Base-by-base conservation (phyloP, 805 yeast species). In the Yarrowia alimentaria region DNA sequence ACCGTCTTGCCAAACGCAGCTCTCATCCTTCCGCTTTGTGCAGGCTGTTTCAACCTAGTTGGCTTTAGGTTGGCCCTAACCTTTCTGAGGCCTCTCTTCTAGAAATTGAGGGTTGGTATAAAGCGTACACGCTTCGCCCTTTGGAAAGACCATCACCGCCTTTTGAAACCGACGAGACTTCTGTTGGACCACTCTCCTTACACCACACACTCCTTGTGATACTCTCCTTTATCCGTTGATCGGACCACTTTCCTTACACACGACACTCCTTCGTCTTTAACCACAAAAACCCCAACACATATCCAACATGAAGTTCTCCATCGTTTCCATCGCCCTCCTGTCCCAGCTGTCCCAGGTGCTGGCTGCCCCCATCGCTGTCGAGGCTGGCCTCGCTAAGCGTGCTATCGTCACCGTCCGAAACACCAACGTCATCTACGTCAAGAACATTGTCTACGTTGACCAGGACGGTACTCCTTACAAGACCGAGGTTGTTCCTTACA, bases 401-500 rank as follows among this genome's bases (percentile, higher is more conserved):
- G 54, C 48, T 25, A 13, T 48, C 14, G 53, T 52, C 17, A 47
- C 54, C 20, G 53, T 38, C 30, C 21, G 26, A 32, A 38, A 52
- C 30, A 59, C 61, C 35, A 43, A 49, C 32, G 50, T 50, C 18
- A 52, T 58, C 29, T 60, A 56, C 56, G 54, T 56, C 43, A 49
- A 60, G 40, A 59, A 53, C 38, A 54, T 59, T 14, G 56, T 60
- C 42, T 55, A 47, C 35, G 63, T 60, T n/a, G 63, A 60, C 53
- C 56, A 54, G 32, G 34, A 53, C 47, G 63, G 63, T 10, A 32
- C 32, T n/a, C 59, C 61, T 19, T 45, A 45, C 48, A 26, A 50
- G 38, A 60, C 63, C 34, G 52, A 51, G 14, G 52, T 52, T 47
- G 55, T 53, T 45, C 45, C 57, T 16, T 57, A 56, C 35, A 49